Percentiles rank a stretch among this genome's conserved stretches.
phyloP scores from a whole-genome alignment of 176 grass and related monocot genomes.

The Oryza coarctata region DNA sequence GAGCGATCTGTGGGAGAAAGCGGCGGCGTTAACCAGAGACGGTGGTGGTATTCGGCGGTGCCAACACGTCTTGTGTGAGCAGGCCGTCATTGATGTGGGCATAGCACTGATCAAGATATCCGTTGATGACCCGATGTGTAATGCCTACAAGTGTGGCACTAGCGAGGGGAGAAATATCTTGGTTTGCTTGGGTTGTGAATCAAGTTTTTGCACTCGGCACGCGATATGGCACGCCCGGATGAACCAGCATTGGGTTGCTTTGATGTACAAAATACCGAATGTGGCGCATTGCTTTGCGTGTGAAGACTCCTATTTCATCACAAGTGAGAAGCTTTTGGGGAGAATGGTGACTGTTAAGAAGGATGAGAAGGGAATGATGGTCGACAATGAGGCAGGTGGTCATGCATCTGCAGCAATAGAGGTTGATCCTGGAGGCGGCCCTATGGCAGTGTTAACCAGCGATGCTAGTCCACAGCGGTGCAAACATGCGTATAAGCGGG shows the following conservation, averaged over 20 bases:
- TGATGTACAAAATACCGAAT: constrained; percentile 25
- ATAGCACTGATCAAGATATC: constrained; percentile 23
- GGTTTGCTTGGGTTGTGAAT: constrained; percentile 70
- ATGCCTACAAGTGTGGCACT: constrained; percentile 12
- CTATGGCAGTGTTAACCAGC: too few species aligned
- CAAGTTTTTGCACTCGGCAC: constrained; percentile 50
- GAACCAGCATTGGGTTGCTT: constrained; percentile 50
- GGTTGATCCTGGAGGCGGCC: too few species aligned
- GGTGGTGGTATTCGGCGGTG: constrained; percentile 33
- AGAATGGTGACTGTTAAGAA: too few species aligned
- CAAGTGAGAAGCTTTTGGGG: too few species aligned
- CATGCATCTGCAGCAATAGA: background rate
- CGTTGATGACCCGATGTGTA: constrained; percentile 19
- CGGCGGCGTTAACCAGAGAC: background rate
- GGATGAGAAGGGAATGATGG: background rate
- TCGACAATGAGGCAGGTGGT: background rate
- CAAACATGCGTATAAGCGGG: too few species aligned
- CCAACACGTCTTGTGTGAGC: constrained; percentile 30
- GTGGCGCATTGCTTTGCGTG: constrained; percentile 69
- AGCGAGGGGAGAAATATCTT: constrained; percentile 20
- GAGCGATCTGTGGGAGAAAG: background rate
- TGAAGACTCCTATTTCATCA: background rate
- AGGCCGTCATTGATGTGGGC: constrained; percentile 29
- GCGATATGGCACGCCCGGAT: constrained; percentile 46
- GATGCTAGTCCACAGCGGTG: too few species aligned